Evolutionary conservation across 805 yeast species (phyloP), one percentile per base, ranked within the genome.

Genomic region (Myxozyma melibiosi): DNA sequence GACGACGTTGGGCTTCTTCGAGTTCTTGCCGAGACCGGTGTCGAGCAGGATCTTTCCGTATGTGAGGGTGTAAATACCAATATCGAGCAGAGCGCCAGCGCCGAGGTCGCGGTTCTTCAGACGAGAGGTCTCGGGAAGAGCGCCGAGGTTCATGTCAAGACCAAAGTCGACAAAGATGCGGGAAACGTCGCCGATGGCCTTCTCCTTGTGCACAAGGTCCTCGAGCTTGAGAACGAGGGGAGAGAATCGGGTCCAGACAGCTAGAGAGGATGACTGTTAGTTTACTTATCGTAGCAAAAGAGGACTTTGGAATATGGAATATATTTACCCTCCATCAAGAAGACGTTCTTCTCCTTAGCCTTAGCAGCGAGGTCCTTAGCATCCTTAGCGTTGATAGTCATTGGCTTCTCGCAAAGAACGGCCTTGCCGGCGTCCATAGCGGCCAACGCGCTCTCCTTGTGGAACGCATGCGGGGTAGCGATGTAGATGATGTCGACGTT

Each of bases 301-400:
- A n/a, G n/a, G n/a, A n/a, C n/a, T n/a, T n/a, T n/a, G n/a, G n/a
- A n/a, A n/a, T n/a, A n/a, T n/a, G n/a, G n/a, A n/a, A n/a, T n/a
- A n/a, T n/a, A n/a, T n/a, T n/a, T n/a, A n/a, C 80, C 86, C 67
- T 83, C 86, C 84, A 83, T 78, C 40, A 82, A 69, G 58, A 78
- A 79, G 47, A 74, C 63, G 1, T 72, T 71, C 65, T 77, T 75
- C 50, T 66, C 55, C 62, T 71, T 70, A 4, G 86, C 86, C 45
- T 75, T 70, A 0, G 66, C 72, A 45, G 74, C 68, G 11, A 82
- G 65, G 38, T 72, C 76, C 24, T 68, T 60, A 11, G 81, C 74
- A 51, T 82, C 83, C 27, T 66, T 68, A 1, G 68, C 68, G 58
- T 79, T 81, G 44, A 81, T 73, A 1, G 82, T 75, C 55, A 80